Percentiles rank a stretch among this genome's conserved stretches.
These are phyloP conservation scores for Setomelanomma holmii DNA, from an alignment of 2,329 filamentous ascomycete genomes.

Conservation along the genomic window DNA sequence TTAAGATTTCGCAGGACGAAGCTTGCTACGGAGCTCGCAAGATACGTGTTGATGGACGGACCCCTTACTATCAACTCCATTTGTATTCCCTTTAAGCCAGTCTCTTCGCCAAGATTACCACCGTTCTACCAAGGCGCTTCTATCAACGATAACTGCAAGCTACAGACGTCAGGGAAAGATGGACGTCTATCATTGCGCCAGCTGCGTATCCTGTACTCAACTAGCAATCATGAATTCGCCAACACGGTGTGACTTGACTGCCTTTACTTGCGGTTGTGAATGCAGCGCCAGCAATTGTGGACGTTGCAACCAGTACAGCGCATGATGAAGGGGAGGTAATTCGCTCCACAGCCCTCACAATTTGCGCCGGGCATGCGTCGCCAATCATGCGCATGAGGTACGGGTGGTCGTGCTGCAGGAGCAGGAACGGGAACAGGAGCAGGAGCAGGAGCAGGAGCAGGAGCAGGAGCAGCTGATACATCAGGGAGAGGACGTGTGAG, in stretches of 20 bases:
- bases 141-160: too few species aligned
- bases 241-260: neutral
- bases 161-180: too few species aligned
- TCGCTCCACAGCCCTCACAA: constrained; percentile 7
- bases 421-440: neutral
- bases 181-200: too few species aligned
- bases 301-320: constrained; percentile 6
- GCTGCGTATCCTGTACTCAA: too few species aligned
- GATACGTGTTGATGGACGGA: too few species aligned
- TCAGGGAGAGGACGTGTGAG: constrained; percentile 5
- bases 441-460: neutral
- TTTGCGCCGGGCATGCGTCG: neutral
- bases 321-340: constrained; percentile 9
- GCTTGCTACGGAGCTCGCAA: too few species aligned
- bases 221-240: neutral
- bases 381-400: neutral
- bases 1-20: too few species aligned
- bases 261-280: constrained; percentile 4
- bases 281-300: constrained; percentile 15
- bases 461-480: neutral
- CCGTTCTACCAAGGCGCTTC: too few species aligned
- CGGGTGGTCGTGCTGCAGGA: neutral
- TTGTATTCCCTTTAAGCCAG: too few species aligned
- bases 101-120: too few species aligned
- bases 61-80: too few species aligned